These are phyloP conservation scores for Ceratocystis eucalypticola DNA, from an alignment of 2,329 filamentous ascomycete species.

Conservation along the genomic window DNA sequence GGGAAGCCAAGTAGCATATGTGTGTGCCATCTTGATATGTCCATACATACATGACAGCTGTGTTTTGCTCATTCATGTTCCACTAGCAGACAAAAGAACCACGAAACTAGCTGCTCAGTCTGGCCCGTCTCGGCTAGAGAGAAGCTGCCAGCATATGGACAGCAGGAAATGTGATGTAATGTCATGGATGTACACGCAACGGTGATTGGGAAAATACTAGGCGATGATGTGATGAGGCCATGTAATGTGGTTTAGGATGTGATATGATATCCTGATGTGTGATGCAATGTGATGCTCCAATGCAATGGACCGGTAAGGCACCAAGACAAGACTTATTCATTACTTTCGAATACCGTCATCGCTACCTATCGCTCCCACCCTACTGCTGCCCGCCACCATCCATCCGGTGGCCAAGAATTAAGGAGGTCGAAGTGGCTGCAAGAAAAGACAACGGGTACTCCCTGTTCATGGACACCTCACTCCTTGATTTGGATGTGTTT, in stretches of 20 bases:
- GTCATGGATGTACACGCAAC: background rate
- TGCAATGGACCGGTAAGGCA: constrained; percentile 3
- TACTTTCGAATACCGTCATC: background rate
- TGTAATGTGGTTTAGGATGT: background rate
- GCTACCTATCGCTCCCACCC: background rate
- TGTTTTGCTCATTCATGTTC: background rate
- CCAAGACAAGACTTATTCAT: background rate
- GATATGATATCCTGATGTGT: background rate
- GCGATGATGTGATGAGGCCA: background rate
- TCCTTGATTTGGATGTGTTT: too few species aligned
- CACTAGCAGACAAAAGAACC: background rate
- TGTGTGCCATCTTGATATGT: background rate
- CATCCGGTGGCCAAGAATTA: too few species aligned
- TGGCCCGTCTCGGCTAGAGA: background rate
- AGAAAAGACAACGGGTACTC: too few species aligned
- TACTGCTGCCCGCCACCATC: background rate
- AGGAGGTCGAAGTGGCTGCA: too few species aligned
- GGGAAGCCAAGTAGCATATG: background rate
- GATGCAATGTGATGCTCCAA: background rate
- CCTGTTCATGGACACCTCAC: too few species aligned
- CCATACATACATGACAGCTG: background rate
- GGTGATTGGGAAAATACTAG: background rate
- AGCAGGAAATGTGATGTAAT: background rate
- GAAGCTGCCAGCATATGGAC: background rate
- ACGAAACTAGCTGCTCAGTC: background rate